These are phyloP conservation scores for Euphorbia pulcherrima DNA, from an alignment of 345 rosid species.

Conservation along the genomic window DNA sequence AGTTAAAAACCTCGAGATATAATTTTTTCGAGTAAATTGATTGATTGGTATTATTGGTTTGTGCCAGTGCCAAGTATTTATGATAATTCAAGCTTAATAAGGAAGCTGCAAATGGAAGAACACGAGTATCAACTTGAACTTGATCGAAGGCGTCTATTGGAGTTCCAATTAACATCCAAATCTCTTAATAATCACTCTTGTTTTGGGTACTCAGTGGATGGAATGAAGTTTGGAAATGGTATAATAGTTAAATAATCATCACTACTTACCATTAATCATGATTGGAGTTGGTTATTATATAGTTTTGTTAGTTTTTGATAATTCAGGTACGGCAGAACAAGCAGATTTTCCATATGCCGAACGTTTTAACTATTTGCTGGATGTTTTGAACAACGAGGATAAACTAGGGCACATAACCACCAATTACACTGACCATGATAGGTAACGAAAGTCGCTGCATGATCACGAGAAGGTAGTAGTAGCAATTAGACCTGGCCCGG, in stretches of 20 bases:
- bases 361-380: slow-evolving; percentile 32
- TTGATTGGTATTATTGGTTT: background rate
- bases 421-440: slow-evolving; percentile 36
- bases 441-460: too few relatives aligned
- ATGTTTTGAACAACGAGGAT: slow-evolving; percentile 33
- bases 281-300: background rate
- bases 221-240: slow-evolving; percentile 38
- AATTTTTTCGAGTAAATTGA: background rate
- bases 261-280: too few relatives aligned
- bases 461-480: too few relatives aligned
- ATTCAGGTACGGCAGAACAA: slow-evolving; percentile 21
- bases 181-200: slow-evolving; percentile 26
- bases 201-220: slow-evolving; percentile 35
- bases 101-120: slow-evolving; percentile 45
- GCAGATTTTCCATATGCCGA: slow-evolving; percentile 35
- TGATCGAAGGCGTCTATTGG: slow-evolving; percentile 37
- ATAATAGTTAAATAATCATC: too few relatives aligned
- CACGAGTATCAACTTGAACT: slow-evolving; percentile 39
- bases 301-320: background rate
- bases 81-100: slow-evolving; percentile 38
- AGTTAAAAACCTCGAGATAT: slow-evolving; percentile 17
- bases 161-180: slow-evolving; percentile 32
- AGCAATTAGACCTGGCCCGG: too few relatives aligned
- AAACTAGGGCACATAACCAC: slow-evolving; percentile 23
- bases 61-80: slow-evolving; percentile 44